Evolutionary conservation across 2,329 filamentous ascomycete species (phyloP), one percentile per base, ranked within the genome.

Genomic region (Pseudofabraea citricarpa): DNA sequence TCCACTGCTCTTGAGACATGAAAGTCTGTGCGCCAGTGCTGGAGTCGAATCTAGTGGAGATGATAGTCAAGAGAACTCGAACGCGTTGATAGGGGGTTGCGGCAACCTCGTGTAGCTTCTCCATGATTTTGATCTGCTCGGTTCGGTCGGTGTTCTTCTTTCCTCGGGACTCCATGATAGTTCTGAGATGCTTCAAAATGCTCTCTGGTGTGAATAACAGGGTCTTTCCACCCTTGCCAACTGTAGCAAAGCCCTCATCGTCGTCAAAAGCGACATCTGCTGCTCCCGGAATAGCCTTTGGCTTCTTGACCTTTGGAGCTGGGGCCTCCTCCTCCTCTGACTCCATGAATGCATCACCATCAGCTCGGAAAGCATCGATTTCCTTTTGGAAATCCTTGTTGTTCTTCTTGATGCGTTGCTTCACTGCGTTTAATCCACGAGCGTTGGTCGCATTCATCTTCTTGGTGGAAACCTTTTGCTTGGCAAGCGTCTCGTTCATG

Each of bases 401-500:
- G 72, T 91, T 91, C 80, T 96, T 97, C 81, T 91, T 90, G 74
- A 98, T 89, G 72, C 90, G 90, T 69, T 98, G 93, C 73, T 96
- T 95, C 62, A 97, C 87, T 50, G 90, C 89, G 67, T 97, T 98
- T 61, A 98, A 79, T 60, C 90, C 90, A 70, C 90, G 88, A 54
- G 90, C 86, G 64, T 91, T 94, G 62, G 85, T 93, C 50, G 90
- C 90, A 72, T 95, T 98, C 90, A 97, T 95, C 79, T 96, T 97
- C 81, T 96, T 96, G 51, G 85, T 82, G 2, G 87, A 87, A 56
- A 94, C 87, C 75, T 98, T 98, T 65, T 95, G 88, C 78, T 96
- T 96, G 59, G 90, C 82, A 53, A 95, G 79, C 19, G 90, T 84
- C 74, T 98, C 94, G 64, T 90, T 90, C 77, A 96, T 87, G 63